Evolutionary conservation across 2,329 filamentous ascomycete species (phyloP).

Genomic region (Achaetomium macrosporum): DNA sequence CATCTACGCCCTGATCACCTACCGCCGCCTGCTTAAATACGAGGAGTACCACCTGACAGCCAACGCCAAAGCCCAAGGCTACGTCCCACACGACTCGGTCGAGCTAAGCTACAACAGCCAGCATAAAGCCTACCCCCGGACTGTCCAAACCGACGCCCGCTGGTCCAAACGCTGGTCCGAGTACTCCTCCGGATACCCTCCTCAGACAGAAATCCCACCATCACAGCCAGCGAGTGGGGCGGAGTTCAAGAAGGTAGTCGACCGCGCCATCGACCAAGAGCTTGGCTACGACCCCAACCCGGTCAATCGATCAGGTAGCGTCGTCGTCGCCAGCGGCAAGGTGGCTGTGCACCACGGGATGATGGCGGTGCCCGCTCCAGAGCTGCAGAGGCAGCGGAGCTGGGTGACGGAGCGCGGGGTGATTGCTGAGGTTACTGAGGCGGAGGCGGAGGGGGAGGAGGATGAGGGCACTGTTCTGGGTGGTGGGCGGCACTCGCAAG

Average conservation of each 20-base stretch:
- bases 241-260: conserved; percentile 25
- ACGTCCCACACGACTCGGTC: background rate
- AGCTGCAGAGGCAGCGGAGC: conserved; percentile 21
- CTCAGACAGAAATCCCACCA: conserved; percentile 18
- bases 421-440: conserved; percentile 13
- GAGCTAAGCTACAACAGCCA: conserved; percentile 5
- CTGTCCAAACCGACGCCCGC: background rate
- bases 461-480: conserved; percentile 7
- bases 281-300: conserved; percentile 28
- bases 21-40: conserved; percentile 43
- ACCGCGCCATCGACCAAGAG: conserved; percentile 30
- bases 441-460: background rate
- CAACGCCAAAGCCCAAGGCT: conserved; percentile 36
- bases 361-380: background rate
- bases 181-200: background rate
- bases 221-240: conserved; percentile 15
- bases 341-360: conserved; percentile 9
- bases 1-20: conserved; percentile 42
- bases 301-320: conserved; percentile 16
- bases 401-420: conserved; percentile 18
- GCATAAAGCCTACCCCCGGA: background rate
- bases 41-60: conserved; percentile 46
- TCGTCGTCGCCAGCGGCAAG: conserved; percentile 19
- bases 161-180: background rate
- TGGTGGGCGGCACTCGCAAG: background rate